phyloP scores from a whole-genome alignment of 2,329 filamentous ascomycete species.

The Alternaria sp. region DNA sequence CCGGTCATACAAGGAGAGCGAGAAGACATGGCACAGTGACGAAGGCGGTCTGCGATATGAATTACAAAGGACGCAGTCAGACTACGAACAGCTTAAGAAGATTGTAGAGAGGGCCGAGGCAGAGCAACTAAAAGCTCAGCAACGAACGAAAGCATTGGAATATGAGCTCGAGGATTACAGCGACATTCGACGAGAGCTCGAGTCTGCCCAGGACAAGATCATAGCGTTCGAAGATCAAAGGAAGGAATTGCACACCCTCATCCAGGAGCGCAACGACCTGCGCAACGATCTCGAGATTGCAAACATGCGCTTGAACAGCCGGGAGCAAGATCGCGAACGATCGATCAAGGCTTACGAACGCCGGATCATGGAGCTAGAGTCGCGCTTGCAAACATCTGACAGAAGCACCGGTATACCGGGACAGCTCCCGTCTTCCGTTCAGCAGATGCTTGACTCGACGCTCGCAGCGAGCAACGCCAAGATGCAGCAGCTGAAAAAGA shows the following conservation, averaged over 20 bases:
- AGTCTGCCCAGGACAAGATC: slow-evolving; percentile 45
- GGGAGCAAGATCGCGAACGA: slow-evolving; percentile 61
- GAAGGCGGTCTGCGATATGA: slow-evolving; percentile 66
- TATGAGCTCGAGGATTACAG: slow-evolving; percentile 71
- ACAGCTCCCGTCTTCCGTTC: slow-evolving; percentile 52
- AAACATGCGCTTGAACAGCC: slow-evolving; percentile 64
- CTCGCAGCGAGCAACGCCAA: slow-evolving; percentile 59
- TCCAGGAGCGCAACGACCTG: slow-evolving; percentile 67
- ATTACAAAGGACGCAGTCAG: slow-evolving; percentile 65
- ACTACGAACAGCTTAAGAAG: slow-evolving; percentile 71
- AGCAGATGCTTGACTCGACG: slow-evolving; percentile 60
- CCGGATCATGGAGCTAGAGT: slow-evolving; percentile 59
- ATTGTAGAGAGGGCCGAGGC: slow-evolving; percentile 75
- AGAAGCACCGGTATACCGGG: slow-evolving; percentile 39
- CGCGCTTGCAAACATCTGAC: slow-evolving; percentile 37
- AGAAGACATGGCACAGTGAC: slow-evolving; percentile 70
- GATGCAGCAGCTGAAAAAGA: slow-evolving; percentile 61
- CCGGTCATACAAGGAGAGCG: slow-evolving; percentile 72
- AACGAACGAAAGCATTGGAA: slow-evolving; percentile 64
- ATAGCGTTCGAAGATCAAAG: slow-evolving; percentile 40
- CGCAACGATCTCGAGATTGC: slow-evolving; percentile 68
- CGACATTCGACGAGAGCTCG: slow-evolving; percentile 43
- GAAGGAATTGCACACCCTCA: slow-evolving; percentile 61
- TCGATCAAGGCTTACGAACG: slow-evolving; percentile 58
- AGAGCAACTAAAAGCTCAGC: slow-evolving; percentile 64